Percentiles rank a stretch among this genome's conserved stretches.
Evolutionary conservation across 805 yeast genomes (phyloP).

Genomic region (Nakazawaea ambrosiae): DNA sequence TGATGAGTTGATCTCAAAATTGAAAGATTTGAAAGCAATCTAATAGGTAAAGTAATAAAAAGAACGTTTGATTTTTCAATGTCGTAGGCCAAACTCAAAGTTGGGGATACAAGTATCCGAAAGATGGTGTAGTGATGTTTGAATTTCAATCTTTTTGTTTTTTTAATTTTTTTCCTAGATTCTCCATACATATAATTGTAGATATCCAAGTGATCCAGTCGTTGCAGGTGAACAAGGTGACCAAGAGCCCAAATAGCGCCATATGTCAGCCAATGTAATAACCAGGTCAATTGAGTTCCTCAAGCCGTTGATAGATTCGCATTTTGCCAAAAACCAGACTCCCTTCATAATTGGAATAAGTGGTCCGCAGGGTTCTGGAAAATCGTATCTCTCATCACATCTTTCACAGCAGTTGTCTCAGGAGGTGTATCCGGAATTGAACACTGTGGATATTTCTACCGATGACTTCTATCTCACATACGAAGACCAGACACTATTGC

Average conservation of each 20-base stretch:
- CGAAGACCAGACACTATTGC: slow-evolving; percentile 46
- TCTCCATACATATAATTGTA: slow-evolving; percentile 14
- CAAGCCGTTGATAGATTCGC: slow-evolving; percentile 19
- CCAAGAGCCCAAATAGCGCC: too few species aligned
- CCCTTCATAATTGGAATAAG: slow-evolving; percentile 46
- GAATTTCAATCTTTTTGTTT: too few species aligned
- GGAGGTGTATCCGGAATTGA: slow-evolving; percentile 26
- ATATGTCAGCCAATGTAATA: too few species aligned
- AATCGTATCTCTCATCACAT: slow-evolving; percentile 46
- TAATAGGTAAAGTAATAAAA: slow-evolving; percentile 23
- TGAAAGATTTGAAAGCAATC: slow-evolving; percentile 71
- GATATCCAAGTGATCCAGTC: too few species aligned
- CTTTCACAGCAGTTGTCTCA: slow-evolving; percentile 27
- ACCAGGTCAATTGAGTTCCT: slow-evolving; percentile 22
- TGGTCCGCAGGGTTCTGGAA: slow-evolving; percentile 82
- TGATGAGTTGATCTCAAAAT: slow-evolving; percentile 72
- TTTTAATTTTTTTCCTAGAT: not conserved
- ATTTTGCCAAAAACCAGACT: slow-evolving; percentile 16
- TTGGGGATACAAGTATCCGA: too few species aligned
- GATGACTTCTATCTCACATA: slow-evolving; percentile 83
- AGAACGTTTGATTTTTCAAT: not conserved
- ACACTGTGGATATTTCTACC: slow-evolving; percentile 52
- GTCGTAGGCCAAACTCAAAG: too few species aligned
- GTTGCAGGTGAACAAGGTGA: too few species aligned
- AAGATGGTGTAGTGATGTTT: too few species aligned